A percentile compares a stretch with the other conserved stretches of the same genome.
These are phyloP conservation scores for Hirsutella thompsonii DNA, from an alignment of 2,329 filamentous ascomycete genomes.

Conservation along the genomic window DNA sequence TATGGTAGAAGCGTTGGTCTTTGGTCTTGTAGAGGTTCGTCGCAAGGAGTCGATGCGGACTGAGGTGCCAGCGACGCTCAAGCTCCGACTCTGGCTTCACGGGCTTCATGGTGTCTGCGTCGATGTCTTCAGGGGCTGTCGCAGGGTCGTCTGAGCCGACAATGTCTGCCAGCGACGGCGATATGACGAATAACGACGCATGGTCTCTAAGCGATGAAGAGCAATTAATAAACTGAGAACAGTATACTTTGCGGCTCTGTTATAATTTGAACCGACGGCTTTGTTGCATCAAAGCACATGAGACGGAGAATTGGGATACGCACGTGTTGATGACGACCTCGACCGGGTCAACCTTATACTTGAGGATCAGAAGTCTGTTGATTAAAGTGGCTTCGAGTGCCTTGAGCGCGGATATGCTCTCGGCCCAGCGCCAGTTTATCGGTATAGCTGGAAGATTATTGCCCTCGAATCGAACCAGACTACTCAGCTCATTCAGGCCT, in stretches of 20 bases:
- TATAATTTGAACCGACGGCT: too few species aligned
- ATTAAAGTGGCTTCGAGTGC: constrained; percentile 33
- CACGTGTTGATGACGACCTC: constrained; percentile 33
- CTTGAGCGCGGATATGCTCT: constrained; percentile 36
- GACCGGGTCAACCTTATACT: constrained; percentile 26
- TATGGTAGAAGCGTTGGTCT: constrained; percentile 10
- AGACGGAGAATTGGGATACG: constrained; percentile 1
- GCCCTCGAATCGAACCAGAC: constrained; percentile 26
- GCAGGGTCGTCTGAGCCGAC: background rate
- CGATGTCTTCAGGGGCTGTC: background rate
- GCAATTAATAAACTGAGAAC: background rate
- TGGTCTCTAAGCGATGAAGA: background rate
- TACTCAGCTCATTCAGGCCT: background rate
- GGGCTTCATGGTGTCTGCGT: background rate
- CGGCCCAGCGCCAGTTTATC: constrained; percentile 43
- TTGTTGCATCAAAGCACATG: background rate
- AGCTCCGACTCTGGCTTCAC: background rate
- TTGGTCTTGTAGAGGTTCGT: constrained; percentile 10
- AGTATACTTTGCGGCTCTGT: too few species aligned
- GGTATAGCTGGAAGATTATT: constrained; percentile 29
- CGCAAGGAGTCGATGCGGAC: background rate
- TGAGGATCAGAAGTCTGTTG: constrained; percentile 28
- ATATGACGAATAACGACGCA: background rate
- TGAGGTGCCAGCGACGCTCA: background rate
- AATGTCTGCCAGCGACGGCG: background rate